Evolutionary conservation across 1,284 basidiomycete genomes (phyloP), one percentile per base, ranked within the genome.

Genomic region (Rhodotorula sp.): DNA sequence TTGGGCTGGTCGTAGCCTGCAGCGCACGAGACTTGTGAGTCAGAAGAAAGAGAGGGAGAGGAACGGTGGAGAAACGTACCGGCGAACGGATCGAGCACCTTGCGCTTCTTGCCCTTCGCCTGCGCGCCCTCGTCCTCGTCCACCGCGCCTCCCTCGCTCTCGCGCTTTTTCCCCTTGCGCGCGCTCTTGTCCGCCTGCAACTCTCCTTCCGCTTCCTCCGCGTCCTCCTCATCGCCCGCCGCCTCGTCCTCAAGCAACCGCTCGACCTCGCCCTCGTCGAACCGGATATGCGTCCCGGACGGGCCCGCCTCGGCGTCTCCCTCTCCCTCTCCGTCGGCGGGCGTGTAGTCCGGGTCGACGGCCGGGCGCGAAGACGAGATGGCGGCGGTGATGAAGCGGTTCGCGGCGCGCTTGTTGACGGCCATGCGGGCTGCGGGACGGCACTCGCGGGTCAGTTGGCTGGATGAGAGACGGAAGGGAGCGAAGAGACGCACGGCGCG

Each of bases 311-410:
- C 66, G 27, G 58, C 46, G 34, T 50, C 61, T 7, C 46, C 44
- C 4, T 23, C 50, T 3, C 27, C 49, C 46, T 25, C 48, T 7
- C 17, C 25, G 54, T 8, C 21, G 53, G 25, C 23, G 49, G 44
- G 16, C 4, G 64, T 65, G 66, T 74, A 71, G 25, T 50, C 50
- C 17, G 70, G 65, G 52, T 72, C 67, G 57, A 67, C 58, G 7
- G 27, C 5, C 0, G 70, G 45, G 41, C 61, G 63, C 8, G 34
- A 23, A 0, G 68, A 88, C 0, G 87, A 81, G 64, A 92, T 90
- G n/a, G 90, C 91, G 78, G 90, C 86, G 79, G 89, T 90, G 80
- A 92, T 92, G 81, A 92, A 92, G 46, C 91, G 86, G 61, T 83
- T 83, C 8, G 90, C 91, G n/a, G 89, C 91, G 41, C 82, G 87